Conservation (phyloP, 2,329 filamentous ascomycete genomes). For the Scorias spongiosa region DNA sequence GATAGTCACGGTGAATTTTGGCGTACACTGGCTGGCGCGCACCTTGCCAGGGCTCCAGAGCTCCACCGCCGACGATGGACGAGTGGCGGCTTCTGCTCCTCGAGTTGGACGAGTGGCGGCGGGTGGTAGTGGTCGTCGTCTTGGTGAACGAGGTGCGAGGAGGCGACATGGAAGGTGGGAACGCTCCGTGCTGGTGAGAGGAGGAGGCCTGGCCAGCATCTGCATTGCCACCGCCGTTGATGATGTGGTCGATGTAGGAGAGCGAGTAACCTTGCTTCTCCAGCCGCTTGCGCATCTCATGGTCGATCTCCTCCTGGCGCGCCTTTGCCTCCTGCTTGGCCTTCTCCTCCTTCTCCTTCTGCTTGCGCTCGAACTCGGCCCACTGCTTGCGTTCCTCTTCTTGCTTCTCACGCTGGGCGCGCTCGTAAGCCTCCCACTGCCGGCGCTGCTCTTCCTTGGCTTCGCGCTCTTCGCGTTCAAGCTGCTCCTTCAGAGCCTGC, state of each 20-base stretch:
- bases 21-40: conserved; percentile 27
- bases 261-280: conserved; percentile 30
- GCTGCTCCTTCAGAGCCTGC: conserved; percentile 6
- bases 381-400: conserved; percentile 29
- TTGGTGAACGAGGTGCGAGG: conserved; percentile 4
- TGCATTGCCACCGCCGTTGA: conserved; percentile 24
- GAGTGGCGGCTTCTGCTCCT: not conserved
- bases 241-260: conserved; percentile 32
- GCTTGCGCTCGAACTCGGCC: conserved; percentile 22
- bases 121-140: conserved; percentile 12
- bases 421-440: conserved; percentile 11
- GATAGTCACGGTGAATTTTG: conserved; percentile 31
- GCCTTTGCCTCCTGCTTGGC: conserved; percentile 25
- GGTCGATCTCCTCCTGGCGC: conserved; percentile 27
- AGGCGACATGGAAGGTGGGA: not conserved
- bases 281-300: conserved; percentile 30
- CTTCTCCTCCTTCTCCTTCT: conserved; percentile 26
- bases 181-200: not conserved
- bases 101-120: not conserved
- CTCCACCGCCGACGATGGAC: not conserved
- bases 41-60: conserved; percentile 1
- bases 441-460: conserved; percentile 8
- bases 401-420: conserved; percentile 18
- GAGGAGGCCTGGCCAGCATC: not conserved
- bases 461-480: conserved; percentile 10